Percentiles rank a stretch among this genome's conserved stretches.
Evolutionary conservation across 805 yeast genomes (phyloP).

Genomic region (Nematodospora valgi): DNA sequence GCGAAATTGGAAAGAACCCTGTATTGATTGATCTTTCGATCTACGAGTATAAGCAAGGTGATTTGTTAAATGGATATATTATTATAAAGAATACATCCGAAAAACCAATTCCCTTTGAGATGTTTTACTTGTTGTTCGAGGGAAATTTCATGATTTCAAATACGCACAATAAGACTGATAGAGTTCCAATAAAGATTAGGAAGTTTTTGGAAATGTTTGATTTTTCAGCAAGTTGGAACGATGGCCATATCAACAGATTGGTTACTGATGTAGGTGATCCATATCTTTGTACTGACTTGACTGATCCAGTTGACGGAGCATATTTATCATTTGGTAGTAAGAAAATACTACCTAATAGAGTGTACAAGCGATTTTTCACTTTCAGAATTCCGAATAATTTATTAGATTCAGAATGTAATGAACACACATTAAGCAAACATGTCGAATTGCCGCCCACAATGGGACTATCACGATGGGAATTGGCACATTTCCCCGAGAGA

Average conservation of each 20-base stretch:
- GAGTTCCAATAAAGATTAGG: slow-evolving; percentile 14
- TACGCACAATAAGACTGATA: slow-evolving; percentile 11
- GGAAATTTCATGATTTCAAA: slow-evolving; percentile 38
- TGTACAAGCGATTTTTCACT: slow-evolving; percentile 39
- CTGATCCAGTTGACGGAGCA: slow-evolving; percentile 28
- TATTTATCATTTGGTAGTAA: slow-evolving; percentile 14
- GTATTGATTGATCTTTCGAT: slow-evolving; percentile 27
- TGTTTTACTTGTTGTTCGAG: slow-evolving; percentile 58
- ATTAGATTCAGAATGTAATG: slow-evolving; percentile 36
- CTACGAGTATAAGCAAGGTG: slow-evolving; percentile 64
- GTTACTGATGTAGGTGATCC: slow-evolving; percentile 19
- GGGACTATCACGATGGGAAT: slow-evolving; percentile 20
- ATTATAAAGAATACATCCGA: slow-evolving; percentile 39
- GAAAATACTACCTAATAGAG: slow-evolving; percentile 16
- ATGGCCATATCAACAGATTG: slow-evolving; percentile 30
- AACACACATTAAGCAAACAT: slow-evolving; percentile 28
- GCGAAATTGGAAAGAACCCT: slow-evolving; percentile 24
- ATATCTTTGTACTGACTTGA: slow-evolving; percentile 12
- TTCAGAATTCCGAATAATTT: slow-evolving; percentile 36
- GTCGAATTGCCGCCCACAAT: slow-evolving; percentile 34
- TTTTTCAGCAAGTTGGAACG: slow-evolving; percentile 49
- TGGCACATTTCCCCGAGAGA: slow-evolving; percentile 9
- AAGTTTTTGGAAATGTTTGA: slow-evolving; percentile 49
- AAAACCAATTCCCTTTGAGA: slow-evolving; percentile 51
- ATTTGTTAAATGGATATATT: slow-evolving; percentile 56